These are phyloP conservation scores for Monosporozyma aquatica DNA, from an alignment of 805 yeast species.

Conservation along the genomic window DNA sequence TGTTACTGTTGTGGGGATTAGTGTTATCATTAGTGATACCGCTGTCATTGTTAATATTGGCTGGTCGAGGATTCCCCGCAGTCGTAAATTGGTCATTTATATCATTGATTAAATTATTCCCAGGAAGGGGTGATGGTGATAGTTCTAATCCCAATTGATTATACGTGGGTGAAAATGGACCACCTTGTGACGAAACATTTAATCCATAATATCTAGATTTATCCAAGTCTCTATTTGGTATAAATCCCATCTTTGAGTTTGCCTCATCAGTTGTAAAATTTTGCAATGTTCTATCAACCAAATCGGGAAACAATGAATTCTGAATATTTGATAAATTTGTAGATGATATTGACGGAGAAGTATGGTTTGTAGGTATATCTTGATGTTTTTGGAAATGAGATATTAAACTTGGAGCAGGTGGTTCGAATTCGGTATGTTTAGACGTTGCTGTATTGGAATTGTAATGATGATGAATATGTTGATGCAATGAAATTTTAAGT, in stretches of 20 bases:
- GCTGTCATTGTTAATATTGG: background rate
- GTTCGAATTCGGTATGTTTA: constrained; percentile 3
- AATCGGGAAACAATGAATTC: background rate
- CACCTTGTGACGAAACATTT: constrained; percentile 8
- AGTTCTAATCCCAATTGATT: constrained; percentile 15
- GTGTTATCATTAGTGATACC: too few species aligned
- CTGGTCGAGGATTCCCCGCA: background rate
- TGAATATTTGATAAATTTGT: background rate
- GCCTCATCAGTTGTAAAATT: background rate
- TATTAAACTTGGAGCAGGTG: background rate
- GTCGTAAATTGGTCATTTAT: background rate
- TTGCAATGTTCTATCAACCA: background rate
- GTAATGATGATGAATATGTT: constrained; percentile 77
- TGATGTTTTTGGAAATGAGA: background rate
- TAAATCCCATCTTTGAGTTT: background rate
- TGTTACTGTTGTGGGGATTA: too few species aligned
- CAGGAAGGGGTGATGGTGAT: constrained; percentile 5
- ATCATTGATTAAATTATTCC: constrained; percentile 6
- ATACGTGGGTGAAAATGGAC: constrained; percentile 13
- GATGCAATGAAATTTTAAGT: constrained; percentile 64
- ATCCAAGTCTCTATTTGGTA: background rate
- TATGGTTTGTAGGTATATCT: background rate
- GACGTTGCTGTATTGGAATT: constrained; percentile 8
- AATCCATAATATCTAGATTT: background rate
- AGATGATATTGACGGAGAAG: constrained; percentile 2